These are phyloP conservation scores for Boletus rubropictus DNA, from an alignment of 768 basidiomycete species.

Conservation along the genomic window DNA sequence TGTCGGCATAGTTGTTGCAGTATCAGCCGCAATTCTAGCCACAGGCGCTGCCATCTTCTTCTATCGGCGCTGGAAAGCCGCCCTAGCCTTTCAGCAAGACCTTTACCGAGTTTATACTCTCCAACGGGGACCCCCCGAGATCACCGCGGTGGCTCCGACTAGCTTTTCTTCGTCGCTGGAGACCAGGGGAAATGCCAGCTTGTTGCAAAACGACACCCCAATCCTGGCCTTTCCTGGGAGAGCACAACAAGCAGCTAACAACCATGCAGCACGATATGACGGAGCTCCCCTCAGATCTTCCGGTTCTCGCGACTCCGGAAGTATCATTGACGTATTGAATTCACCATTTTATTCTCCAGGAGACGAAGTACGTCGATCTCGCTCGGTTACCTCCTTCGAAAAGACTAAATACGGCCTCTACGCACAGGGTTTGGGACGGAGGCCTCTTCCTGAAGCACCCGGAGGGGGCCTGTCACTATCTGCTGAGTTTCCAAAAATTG, in stretches of 20 bases:
- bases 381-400: not conserved
- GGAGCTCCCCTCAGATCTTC: not conserved
- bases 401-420: not conserved
- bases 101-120: constrained; percentile 9
- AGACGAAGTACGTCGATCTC: constrained; percentile 17
- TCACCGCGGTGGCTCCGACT: not conserved
- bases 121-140: constrained; percentile 5
- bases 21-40: constrained; percentile 9
- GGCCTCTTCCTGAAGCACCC: constrained; percentile 24
- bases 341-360: not conserved
- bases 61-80: constrained; percentile 27
- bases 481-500: constrained; percentile 14
- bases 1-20: constrained; percentile 19
- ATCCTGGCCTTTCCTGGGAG: constrained; percentile 1
- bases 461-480: constrained; percentile 12
- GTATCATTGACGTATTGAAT: constrained; percentile 2
- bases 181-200: constrained; percentile 11
- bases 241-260: constrained; percentile 5
- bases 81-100: constrained; percentile 11
- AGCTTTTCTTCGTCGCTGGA: constrained; percentile 22
- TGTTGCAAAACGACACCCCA: constrained; percentile 7
- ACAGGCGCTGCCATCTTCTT: constrained; percentile 19
- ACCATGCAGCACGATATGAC: not conserved
- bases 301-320: constrained; percentile 11
- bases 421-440: constrained; percentile 5